These are phyloP conservation scores for Penicillium silybi DNA, from an alignment of 495 filamentous ascomycete genomes.

Conservation along the genomic window DNA sequence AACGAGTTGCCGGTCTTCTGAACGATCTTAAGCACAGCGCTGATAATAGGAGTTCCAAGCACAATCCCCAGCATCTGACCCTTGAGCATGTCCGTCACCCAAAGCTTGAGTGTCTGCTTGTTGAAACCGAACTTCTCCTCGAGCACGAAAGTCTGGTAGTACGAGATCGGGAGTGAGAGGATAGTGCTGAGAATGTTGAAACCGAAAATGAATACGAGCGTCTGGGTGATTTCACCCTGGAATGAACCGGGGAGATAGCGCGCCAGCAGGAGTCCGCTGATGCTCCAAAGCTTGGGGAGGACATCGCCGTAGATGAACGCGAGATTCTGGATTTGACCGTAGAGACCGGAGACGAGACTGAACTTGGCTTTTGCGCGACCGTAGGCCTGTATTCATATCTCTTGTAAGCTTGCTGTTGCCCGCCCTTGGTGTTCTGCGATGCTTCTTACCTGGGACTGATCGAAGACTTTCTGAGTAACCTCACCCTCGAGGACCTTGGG, in stretches of 20 bases:
- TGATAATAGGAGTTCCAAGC: slow-evolving; percentile 80
- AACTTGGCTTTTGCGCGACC: slow-evolving; percentile 93
- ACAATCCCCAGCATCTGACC: slow-evolving; percentile 74
- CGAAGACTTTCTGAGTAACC: slow-evolving; percentile 84
- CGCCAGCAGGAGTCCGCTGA: slow-evolving; percentile 70
- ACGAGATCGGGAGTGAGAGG: slow-evolving; percentile 72
- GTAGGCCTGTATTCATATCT: slow-evolving; percentile 60
- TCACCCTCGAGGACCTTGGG: slow-evolving; percentile 83
- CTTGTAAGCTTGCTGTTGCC: slow-evolving; percentile 3
- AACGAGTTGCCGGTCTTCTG: slow-evolving; percentile 87
- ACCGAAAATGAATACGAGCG: slow-evolving; percentile 83
- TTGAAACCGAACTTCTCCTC: slow-evolving; percentile 99
- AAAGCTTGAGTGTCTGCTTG: slow-evolving; percentile 88
- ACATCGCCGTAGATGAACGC: slow-evolving; percentile 86
- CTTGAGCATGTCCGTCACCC: slow-evolving; percentile 90
- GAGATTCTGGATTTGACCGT: slow-evolving; percentile 79
- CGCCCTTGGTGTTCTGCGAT: neutral
- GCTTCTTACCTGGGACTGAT: slow-evolving; percentile 75
- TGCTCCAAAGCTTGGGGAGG: slow-evolving; percentile 82
- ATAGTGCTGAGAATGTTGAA: slow-evolving; percentile 78
- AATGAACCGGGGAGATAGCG: slow-evolving; percentile 72
- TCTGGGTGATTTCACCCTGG: slow-evolving; percentile 89
- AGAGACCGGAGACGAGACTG: slow-evolving; percentile 71
- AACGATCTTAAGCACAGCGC: slow-evolving; percentile 85
- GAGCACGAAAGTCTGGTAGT: slow-evolving; percentile 92